These are phyloP conservation scores for Poronia punctata DNA, from an alignment of 495 filamentous ascomycete species.

Conservation along the genomic window DNA sequence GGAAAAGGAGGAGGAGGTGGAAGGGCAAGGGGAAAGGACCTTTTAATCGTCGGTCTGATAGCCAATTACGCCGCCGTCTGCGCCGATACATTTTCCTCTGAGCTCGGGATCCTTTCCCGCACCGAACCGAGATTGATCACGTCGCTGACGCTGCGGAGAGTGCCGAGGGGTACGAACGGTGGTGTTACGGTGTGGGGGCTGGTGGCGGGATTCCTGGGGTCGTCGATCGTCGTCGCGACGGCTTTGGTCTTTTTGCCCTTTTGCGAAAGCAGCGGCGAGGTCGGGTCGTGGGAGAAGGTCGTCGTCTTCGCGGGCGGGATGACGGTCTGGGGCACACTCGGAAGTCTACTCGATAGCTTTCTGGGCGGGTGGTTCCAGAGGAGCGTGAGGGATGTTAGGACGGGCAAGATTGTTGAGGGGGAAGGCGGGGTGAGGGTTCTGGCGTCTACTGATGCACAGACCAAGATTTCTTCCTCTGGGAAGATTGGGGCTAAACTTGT, in stretches of 20 bases:
- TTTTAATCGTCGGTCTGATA: constrained; percentile 53
- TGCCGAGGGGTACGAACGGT: constrained; percentile 88
- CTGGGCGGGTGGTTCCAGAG: constrained; percentile 81
- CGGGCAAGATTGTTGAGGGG: constrained; percentile 84
- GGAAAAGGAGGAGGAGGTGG: too few relatives aligned
- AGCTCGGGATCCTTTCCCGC: constrained; percentile 84
- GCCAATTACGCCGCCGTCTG: constrained; percentile 85
- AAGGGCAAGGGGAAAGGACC: constrained; percentile 42
- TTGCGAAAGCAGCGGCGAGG: constrained; percentile 39
- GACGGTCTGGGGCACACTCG: constrained; percentile 64
- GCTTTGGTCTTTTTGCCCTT: constrained; percentile 63
- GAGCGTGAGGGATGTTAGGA: constrained; percentile 75
- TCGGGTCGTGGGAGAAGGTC: constrained; percentile 45
- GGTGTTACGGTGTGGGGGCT: constrained; percentile 73
- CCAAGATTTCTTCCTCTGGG: constrained; percentile 20
- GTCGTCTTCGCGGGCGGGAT: constrained; percentile 52
- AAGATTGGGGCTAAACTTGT: constrained; percentile 32
- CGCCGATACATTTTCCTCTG: constrained; percentile 91
- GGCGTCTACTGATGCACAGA: constrained; percentile 20
- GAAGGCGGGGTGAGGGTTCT: constrained; percentile 72
- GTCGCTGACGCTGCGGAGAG: constrained; percentile 61
- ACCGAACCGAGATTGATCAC: constrained; percentile 78
- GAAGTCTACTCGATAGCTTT: constrained; percentile 78
- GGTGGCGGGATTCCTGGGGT: constrained; percentile 65
- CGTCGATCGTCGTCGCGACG: constrained; percentile 61